A percentile compares a stretch with the other conserved stretches of the same genome.
These are phyloP conservation scores for Pythium aphanidermatum DNA, from an alignment of 352 stramenopile species.

Conservation along the genomic window DNA sequence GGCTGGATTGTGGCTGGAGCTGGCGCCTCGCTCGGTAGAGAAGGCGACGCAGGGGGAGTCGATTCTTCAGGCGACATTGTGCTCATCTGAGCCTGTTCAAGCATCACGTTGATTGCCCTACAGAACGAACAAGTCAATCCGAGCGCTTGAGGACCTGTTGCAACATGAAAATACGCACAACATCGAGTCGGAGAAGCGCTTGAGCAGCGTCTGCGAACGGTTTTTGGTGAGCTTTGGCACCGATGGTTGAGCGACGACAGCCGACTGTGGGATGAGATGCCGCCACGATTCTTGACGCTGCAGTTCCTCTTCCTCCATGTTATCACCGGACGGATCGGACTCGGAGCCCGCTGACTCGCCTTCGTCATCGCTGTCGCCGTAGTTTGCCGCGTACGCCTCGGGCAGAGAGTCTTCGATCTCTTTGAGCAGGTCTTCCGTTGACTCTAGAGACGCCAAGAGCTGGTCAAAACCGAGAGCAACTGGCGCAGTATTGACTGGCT, in stretches of 20 bases:
- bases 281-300: slow-evolving; percentile 22
- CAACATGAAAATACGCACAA: slow-evolving; percentile 17
- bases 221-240: slow-evolving; percentile 6
- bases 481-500: not conserved
- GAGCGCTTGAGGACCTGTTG: too few species aligned
- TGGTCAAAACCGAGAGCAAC: not conserved
- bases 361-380: slow-evolving; percentile 29
- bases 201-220: slow-evolving; percentile 16
- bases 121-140: not conserved
- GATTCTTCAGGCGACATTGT: not conserved
- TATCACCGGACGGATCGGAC: slow-evolving; percentile 65
- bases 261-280: slow-evolving; percentile 1
- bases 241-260: not conserved
- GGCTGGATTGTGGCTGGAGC: too few species aligned
- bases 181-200: slow-evolving; percentile 25
- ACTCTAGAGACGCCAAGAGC: slow-evolving; percentile 28
- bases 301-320: slow-evolving; percentile 55
- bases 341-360: slow-evolving; percentile 54
- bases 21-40: too few species aligned
- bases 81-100: not conserved
- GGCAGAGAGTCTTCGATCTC: slow-evolving; percentile 65
- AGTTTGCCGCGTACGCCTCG: slow-evolving; percentile 25
- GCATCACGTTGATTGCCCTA: not conserved
- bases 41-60: not conserved
- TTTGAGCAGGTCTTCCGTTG: slow-evolving; percentile 49